Evolutionary conservation across 768 basidiomycete genomes (phyloP), one percentile per base, ranked within the genome.

Genomic region (Calocybe cyanea): DNA sequence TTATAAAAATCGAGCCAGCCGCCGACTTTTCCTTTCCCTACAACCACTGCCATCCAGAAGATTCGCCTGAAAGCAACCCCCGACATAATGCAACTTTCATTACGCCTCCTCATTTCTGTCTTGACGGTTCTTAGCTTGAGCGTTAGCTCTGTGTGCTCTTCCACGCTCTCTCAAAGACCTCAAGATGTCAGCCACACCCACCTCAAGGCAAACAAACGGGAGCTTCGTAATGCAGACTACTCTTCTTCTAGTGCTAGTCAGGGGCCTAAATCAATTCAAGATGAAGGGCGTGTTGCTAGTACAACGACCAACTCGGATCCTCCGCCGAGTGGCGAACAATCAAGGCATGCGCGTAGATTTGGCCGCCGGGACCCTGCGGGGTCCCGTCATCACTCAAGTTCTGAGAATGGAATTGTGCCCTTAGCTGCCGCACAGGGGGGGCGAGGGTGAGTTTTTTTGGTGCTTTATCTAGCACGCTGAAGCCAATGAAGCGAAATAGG

Each of bases 181-280:
- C 30, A 35, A 34, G 24, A 33, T 34, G 21, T 45, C 23, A 41
- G 37, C 20, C 30, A 7, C 8, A 24, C 11, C 19, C 30, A 39
- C 15, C 30, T 11, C 28, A 24, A 36, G 19, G 21, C 34, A 4
- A 25, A 17, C 17, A 50, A 42, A 20, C 42, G 51, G 4, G 39
- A 53, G 24, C 37, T 56, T 32, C 46, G 42, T 21, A 42, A 45
- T n/a, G 51, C 54, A 33, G 54, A 56, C 44, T 56, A 50, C 32
- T 14, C 31, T 32, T n/a, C 43, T 3, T 43, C 41, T 11, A 40
- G 30, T 7, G 20, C 24, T 28, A 24, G 38, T 25, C 11, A 45
- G 7, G 34, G 45, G 5, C 46, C 38, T 15, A 38, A 25, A 21
- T 4, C 33, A 15, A 25, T 28, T 8, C 42, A 48, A n/a, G 35